Base-by-base conservation (phyloP, 495 filamentous ascomycete species). In the Tuber brumale region DNA sequence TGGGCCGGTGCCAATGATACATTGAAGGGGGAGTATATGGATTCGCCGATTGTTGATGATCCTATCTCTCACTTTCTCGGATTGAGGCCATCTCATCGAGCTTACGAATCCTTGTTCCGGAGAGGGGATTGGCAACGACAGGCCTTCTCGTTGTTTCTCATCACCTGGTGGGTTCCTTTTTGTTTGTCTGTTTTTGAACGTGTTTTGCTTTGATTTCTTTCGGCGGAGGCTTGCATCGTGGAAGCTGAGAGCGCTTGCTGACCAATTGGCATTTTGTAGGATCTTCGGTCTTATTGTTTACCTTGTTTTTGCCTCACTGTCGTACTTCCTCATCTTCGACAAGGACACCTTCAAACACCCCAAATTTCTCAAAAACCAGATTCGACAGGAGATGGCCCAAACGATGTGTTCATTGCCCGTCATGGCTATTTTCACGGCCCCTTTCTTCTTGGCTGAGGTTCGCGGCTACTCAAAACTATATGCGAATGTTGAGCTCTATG, bases 301-400 rank as follows among this genome's bases (percentile, higher is more conserved):
- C 87, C 97, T 94, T 84, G 76, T 92, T 77, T 93, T 91, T 83
- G 91, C 95, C 31, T 88, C 91, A 57, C 86, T 97, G 42, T 97
- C 94, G 44, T 98, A 97, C 86, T 75, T 91, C 81, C 95, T 97
- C 88, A 86, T 98, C 85, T 98, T 97, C 87, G 94, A 98, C 85
- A 94, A 98, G 83, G 87, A 89, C 31, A 95, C 92, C 78, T 90
- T 93, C 86, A 86, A 92, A 18, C 95, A 98, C 83, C 95, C 95
- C 51, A 97, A 96, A 84, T 98, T 94, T 84, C 92, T 97, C 83
- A 94, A 94, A 85, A 93, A 97, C 86, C 95, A 98, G 84, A 91
- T 98, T 51, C 85, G 88, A 71, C 88, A 94, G 83, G 95, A 98
- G 84, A 97, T 98, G 78, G 83, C 84, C 48, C 94, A 97, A 85